Evolutionary conservation across 805 yeast genomes (phyloP).

Genomic region (Hanseniaspora valbyensis): DNA sequence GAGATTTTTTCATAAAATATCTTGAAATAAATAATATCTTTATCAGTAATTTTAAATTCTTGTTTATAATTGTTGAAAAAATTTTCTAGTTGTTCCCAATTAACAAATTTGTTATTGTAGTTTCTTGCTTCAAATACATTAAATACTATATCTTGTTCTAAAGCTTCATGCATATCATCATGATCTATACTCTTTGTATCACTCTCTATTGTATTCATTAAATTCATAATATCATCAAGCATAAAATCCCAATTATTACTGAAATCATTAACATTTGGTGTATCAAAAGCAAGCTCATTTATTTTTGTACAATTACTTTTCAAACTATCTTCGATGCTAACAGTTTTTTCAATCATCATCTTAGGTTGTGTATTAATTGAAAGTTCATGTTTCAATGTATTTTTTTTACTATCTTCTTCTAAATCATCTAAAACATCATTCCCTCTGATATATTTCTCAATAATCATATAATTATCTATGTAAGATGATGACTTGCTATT

Average conservation of each 20-base stretch:
- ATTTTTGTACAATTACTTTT: not conserved
- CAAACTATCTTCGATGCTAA: not conserved
- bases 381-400: not conserved
- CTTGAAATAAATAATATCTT: slow-evolving; percentile 16
- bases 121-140: not conserved
- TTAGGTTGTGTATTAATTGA: not conserved
- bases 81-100: slow-evolving; percentile 16
- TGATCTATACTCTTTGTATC: not conserved
- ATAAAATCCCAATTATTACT: slow-evolving; percentile 6
- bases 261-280: not conserved
- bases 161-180: slow-evolving; percentile 11
- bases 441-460: slow-evolving; percentile 2
- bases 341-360: no score
- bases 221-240: slow-evolving; percentile 5
- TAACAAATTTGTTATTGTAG: not conserved
- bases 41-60: not conserved
- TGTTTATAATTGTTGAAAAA: not conserved
- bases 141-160: slow-evolving; percentile 3
- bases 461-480: not conserved
- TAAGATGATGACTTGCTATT: not conserved
- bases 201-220: not conserved
- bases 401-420: not conserved
- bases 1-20: slow-evolving; percentile 18
- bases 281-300: not conserved
- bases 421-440: not conserved